These are phyloP conservation scores for Fusarium sp. DNA, from an alignment of 2,329 filamentous ascomycete genomes.

Conservation along the genomic window DNA sequence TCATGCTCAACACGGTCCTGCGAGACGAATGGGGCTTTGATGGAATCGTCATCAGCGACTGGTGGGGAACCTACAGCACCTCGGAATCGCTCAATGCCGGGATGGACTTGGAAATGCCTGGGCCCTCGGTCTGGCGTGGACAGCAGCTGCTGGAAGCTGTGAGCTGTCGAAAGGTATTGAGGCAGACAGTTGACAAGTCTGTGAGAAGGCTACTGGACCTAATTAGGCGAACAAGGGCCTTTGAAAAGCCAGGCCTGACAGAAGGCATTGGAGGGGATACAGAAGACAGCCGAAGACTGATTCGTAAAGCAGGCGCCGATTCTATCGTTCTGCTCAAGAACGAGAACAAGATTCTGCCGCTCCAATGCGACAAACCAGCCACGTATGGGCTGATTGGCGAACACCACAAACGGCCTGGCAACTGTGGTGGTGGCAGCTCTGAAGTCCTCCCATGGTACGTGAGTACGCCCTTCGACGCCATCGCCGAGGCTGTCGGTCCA, in stretches of 20 bases:
- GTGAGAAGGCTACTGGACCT: slow-evolving; percentile 40
- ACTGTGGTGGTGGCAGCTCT: slow-evolving; percentile 48
- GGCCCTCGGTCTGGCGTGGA: too few relatives aligned
- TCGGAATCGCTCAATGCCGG: slow-evolving; percentile 43
- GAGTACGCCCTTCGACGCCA: slow-evolving; percentile 46
- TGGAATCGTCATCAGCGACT: slow-evolving; percentile 47
- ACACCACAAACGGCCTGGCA: too few relatives aligned
- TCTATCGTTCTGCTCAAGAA: slow-evolving; percentile 56
- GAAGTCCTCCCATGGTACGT: slow-evolving; percentile 46
- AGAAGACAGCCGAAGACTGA: slow-evolving; percentile 38
- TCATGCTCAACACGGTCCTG: slow-evolving; percentile 44
- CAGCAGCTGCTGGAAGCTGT: too few relatives aligned
- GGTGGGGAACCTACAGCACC: slow-evolving; percentile 48
- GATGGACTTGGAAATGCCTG: slow-evolving; percentile 50
- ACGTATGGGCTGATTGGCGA: slow-evolving; percentile 47
- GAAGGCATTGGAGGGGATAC: too few relatives aligned
- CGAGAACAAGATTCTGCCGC: background rate
- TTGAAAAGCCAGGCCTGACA: too few relatives aligned
- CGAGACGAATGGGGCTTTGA: slow-evolving; percentile 55
- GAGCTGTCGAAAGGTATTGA: too few relatives aligned
- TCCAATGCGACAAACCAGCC: slow-evolving; percentile 45
- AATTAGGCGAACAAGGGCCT: too few relatives aligned
- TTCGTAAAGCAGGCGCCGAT: slow-evolving; percentile 55
- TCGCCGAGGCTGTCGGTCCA: slow-evolving; percentile 31
- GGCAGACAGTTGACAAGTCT: slow-evolving; percentile 30